phyloP scores from a whole-genome alignment of 306 rosid genomes.

The Trifolium pratense region DNA sequence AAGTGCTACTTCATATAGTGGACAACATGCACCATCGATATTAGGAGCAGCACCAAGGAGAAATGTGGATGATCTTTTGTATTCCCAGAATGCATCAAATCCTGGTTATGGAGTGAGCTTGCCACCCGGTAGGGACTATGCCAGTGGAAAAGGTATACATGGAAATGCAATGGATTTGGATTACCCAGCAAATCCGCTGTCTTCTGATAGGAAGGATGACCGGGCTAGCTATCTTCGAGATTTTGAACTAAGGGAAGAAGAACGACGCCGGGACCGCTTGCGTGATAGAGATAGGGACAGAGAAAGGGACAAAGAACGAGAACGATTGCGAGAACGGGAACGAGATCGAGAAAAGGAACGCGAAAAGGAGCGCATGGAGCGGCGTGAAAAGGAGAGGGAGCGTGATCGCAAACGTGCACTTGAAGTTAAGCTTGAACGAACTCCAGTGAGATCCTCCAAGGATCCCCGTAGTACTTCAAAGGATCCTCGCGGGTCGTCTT shows the following conservation, averaged over 20 bases:
- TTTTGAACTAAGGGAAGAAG: conserved; percentile 95
- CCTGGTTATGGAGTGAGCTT: conserved; percentile 99
- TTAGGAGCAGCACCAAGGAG: conserved; percentile 96
- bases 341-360: conserved; percentile 79
- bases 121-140: conserved; percentile 99
- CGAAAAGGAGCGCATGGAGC: conserved; percentile 79
- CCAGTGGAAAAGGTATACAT: conserved; percentile 85
- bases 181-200: conserved; percentile 57
- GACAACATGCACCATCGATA: conserved; percentile 87
- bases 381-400: conserved; percentile 86
- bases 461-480: conserved; percentile 76
- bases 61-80: conserved; percentile 80
- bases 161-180: conserved; percentile 77
- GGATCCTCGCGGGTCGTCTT: conserved; percentile 82
- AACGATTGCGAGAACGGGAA: conserved; percentile 68
- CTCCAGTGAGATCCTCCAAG: conserved; percentile 63
- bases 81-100: conserved; percentile 81
- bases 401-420: conserved; percentile 84
- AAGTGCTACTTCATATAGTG: conserved; percentile 75
- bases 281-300: conserved; percentile 88
- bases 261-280: conserved; percentile 88
- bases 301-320: conserved; percentile 85
- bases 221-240: conserved; percentile 89
- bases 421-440: conserved; percentile 55
- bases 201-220: conserved; percentile 79